Evolutionary conservation across 2,329 filamentous ascomycete species (phyloP).

Genomic region (Penicillium sp.): DNA sequence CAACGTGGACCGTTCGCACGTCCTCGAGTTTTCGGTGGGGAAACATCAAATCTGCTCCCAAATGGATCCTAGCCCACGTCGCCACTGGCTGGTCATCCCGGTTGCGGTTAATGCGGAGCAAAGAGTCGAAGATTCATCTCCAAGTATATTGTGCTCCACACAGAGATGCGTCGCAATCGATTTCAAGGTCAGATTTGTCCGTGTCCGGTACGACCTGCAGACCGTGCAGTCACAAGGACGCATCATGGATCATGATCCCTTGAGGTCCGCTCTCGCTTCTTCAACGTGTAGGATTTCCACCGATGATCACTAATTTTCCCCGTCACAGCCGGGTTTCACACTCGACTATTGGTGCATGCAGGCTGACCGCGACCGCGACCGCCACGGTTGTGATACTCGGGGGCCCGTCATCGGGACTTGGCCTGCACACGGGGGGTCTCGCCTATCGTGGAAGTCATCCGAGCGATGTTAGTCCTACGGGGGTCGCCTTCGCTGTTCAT

Average conservation of each 20-base stretch:
- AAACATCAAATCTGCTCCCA: slow-evolving; percentile 5
- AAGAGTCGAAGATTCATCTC: background rate
- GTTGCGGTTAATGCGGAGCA: slow-evolving; percentile 15
- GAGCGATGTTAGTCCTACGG: background rate
- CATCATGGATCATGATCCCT: slow-evolving; percentile 9
- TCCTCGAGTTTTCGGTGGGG: slow-evolving; percentile 12
- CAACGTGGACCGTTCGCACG: slow-evolving; percentile 12
- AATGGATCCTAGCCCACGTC: slow-evolving; percentile 15
- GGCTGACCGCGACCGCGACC: slow-evolving; percentile 19
- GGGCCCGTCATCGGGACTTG: slow-evolving; percentile 7
- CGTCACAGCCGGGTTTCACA: slow-evolving; percentile 14
- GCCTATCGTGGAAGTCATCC: slow-evolving; percentile 20
- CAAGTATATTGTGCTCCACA: slow-evolving; percentile 19
- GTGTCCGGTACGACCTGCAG: slow-evolving; percentile 17
- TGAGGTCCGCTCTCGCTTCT: background rate
- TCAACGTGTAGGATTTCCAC: background rate
- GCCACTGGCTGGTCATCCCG: slow-evolving; percentile 15
- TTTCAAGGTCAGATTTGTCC: slow-evolving; percentile 2
- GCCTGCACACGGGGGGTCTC: slow-evolving; percentile 13
- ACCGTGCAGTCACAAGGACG: slow-evolving; percentile 17
- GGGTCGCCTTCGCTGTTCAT: background rate
- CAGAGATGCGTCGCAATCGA: slow-evolving; percentile 1
- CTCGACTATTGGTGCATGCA: slow-evolving; percentile 24
- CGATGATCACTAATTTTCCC: slow-evolving; percentile 12
- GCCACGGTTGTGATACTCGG: slow-evolving; percentile 18